Percentiles rank a stretch among this genome's conserved stretches.
Evolutionary conservation across 768 basidiomycete species (phyloP).

Genomic region (Antrodiella citrinella): DNA sequence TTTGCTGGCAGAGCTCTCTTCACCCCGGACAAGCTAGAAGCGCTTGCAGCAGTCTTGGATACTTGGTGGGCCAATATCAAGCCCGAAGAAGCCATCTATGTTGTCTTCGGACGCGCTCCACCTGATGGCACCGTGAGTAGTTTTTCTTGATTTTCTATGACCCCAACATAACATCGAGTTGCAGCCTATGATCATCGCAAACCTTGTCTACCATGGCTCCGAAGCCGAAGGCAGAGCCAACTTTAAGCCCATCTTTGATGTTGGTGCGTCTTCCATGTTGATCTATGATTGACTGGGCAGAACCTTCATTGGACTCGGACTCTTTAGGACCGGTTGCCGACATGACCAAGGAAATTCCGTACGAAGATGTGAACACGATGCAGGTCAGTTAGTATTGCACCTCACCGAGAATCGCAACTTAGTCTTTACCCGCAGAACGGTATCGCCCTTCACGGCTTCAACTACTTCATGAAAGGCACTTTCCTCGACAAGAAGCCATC

Average conservation of each 20-base stretch:
- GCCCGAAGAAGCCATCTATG: slow-evolving; percentile 13
- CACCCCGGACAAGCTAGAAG: slow-evolving; percentile 14
- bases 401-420: no score
- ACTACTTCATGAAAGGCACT: slow-evolving; percentile 33
- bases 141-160: neutral
- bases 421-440: slow-evolving; percentile 24
- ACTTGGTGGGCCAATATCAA: slow-evolving; percentile 27
- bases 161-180: neutral
- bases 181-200: neutral
- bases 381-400: no score
- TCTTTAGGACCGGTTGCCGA: slow-evolving; percentile 32
- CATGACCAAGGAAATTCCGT: slow-evolving; percentile 34
- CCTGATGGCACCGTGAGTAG: neutral
- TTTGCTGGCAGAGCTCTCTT: slow-evolving; percentile 35
- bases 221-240: slow-evolving; percentile 33
- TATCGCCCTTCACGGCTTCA: slow-evolving; percentile 23
- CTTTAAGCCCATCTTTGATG: slow-evolving; percentile 35
- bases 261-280: slow-evolving; percentile 25
- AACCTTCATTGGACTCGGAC: neutral
- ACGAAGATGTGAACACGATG: slow-evolving; percentile 31
- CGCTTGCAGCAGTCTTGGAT: slow-evolving; percentile 17
- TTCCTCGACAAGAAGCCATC: slow-evolving; percentile 22
- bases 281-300: no score
- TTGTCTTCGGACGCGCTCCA: neutral
- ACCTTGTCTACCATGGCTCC: slow-evolving; percentile 36